phyloP scores from a whole-genome alignment of 2,329 filamentous ascomycete species.

The Pestalotiopsis sp. region DNA sequence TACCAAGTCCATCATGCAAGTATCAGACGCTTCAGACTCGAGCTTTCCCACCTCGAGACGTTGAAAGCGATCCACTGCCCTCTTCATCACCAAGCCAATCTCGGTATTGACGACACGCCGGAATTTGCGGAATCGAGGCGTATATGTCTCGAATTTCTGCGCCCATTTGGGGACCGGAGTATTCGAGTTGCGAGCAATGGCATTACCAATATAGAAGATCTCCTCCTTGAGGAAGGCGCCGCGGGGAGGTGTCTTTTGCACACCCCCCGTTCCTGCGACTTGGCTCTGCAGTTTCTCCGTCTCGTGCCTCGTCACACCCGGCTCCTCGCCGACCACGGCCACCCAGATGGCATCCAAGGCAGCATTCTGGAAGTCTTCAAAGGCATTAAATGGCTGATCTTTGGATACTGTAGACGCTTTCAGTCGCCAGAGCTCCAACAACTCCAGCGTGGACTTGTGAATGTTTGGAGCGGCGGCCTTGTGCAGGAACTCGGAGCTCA shows the following conservation, averaged over 20 bases:
- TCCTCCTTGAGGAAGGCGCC: constrained; percentile 21
- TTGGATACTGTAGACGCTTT: constrained; percentile 8
- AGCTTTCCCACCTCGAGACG: neutral
- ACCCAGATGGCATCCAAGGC: constrained; percentile 42
- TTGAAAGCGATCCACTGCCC: neutral
- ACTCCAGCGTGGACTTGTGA: constrained; percentile 14
- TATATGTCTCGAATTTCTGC: neutral
- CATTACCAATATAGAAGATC: constrained; percentile 23
- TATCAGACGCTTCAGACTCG: neutral
- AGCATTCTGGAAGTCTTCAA: constrained; percentile 35
- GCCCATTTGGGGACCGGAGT: constrained; percentile 16
- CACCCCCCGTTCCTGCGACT: neutral
- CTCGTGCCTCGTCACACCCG: constrained; percentile 29
- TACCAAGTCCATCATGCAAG: neutral
- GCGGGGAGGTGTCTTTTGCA: constrained; percentile 9
- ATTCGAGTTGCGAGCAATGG: constrained; percentile 19
- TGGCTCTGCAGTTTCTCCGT: constrained; percentile 21
- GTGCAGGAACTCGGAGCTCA: constrained; percentile 20
- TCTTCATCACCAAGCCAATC: neutral
- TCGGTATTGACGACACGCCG: neutral
- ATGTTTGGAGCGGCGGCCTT: constrained; percentile 16
- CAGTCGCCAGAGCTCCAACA: constrained; percentile 18
- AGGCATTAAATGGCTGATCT: constrained; percentile 32
- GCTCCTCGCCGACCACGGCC: constrained; percentile 36
- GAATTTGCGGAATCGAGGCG: neutral